Conservation (phyloP, 1,139 yeast genomes). For the Spathaspora jeffriesii region DNA sequence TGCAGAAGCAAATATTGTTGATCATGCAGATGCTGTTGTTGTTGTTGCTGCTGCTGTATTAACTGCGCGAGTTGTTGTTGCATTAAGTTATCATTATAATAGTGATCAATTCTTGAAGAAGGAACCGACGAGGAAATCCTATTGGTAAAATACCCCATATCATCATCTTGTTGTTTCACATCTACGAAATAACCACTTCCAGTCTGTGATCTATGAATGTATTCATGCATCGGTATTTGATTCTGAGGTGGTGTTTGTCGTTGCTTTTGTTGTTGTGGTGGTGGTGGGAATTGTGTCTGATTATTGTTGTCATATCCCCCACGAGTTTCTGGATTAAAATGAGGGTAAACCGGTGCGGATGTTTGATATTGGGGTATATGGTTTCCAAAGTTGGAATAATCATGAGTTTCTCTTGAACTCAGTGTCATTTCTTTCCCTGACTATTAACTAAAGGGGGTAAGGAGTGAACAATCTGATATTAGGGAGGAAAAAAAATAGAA, state of each 20-base stretch:
- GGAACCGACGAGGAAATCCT: constrained; percentile 14
- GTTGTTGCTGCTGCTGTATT: background rate
- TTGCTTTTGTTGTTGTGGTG: background rate
- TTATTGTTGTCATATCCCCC: background rate
- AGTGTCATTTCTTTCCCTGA: background rate
- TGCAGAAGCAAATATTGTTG: background rate
- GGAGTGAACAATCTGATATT: background rate
- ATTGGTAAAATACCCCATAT: constrained; percentile 11
- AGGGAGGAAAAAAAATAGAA: background rate
- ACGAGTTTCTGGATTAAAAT: background rate
- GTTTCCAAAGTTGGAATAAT: constrained; percentile 1
- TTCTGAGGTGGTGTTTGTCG: background rate
- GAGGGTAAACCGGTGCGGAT: background rate
- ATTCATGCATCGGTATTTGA: constrained; percentile 1
- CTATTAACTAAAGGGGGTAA: background rate
- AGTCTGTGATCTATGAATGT: background rate
- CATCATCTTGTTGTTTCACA: background rate
- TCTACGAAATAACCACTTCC: constrained; percentile 1
- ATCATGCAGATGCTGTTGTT: background rate
- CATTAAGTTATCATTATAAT: constrained; percentile 8
- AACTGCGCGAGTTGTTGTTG: constrained; percentile 11
- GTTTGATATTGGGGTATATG: background rate
- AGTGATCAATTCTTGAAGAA: constrained; percentile 13
- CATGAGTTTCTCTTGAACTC: constrained; percentile 2
- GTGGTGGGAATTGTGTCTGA: background rate